A percentile compares a stretch with the other conserved stretches of the same genome.
Evolutionary conservation across 1,284 basidiomycete species (phyloP).

Genomic region (Papiliotrema fonsecae): DNA sequence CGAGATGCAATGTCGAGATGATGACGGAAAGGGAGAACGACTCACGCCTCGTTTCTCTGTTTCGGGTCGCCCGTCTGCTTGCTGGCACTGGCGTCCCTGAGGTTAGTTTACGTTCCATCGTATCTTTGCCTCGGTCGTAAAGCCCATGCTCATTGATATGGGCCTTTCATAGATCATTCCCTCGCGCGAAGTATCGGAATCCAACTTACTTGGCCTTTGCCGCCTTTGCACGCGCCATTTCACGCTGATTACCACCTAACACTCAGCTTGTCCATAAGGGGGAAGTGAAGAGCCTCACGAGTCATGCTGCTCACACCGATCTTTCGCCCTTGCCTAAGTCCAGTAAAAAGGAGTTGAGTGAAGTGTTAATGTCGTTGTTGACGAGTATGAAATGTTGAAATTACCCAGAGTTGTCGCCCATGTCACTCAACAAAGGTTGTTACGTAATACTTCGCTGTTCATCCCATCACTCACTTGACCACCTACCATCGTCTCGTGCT

Average conservation of each 20-base stretch:
- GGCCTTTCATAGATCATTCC: too few relatives aligned
- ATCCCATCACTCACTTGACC: background rate
- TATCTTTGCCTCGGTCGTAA: background rate
- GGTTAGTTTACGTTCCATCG: background rate
- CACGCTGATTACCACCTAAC: conserved; percentile 8
- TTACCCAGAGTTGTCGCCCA: too few relatives aligned
- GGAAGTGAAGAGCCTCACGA: too few relatives aligned
- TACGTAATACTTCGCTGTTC: background rate
- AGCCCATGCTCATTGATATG: background rate
- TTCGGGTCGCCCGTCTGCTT: conserved; percentile 10
- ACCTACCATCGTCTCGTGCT: too few relatives aligned
- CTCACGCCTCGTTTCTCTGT: conserved; percentile 13
- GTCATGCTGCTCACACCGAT: conserved; percentile 2
- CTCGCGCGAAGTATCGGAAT: too few relatives aligned
- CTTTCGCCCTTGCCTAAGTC: too few relatives aligned
- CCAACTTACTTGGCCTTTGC: too few relatives aligned
- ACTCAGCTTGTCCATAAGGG: too few relatives aligned
- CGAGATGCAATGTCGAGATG: background rate
- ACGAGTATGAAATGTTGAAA: too few relatives aligned
- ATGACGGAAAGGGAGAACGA: background rate
- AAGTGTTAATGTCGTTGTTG: too few relatives aligned
- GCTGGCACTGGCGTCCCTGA: background rate
- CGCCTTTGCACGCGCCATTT: conserved; percentile 3
- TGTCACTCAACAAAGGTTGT: too few relatives aligned
- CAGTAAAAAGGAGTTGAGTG: too few relatives aligned